Evolutionary conservation across 2,329 filamentous ascomycete species (phyloP), one percentile per base, ranked within the genome.

Genomic region (Sarocladiaceae sp.): DNA sequence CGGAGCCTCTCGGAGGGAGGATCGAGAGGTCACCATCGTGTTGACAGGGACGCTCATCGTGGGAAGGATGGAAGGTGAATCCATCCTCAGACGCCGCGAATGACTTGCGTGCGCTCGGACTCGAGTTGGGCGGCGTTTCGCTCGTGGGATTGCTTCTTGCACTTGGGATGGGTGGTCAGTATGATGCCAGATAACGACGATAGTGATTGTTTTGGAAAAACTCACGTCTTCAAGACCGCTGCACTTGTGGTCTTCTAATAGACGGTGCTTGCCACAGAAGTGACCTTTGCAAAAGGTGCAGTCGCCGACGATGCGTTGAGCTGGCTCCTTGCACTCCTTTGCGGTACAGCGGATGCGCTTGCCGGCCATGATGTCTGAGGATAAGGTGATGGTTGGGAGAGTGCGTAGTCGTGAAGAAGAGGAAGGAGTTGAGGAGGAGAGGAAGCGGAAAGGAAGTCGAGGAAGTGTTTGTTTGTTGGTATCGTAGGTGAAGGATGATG

Each of bases 121-220:
- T 97, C 90, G 66, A 99, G 78, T 74, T 95, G 92, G 59, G 91
- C 88, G 54, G 90, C 89, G 69, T 99, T 99, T 59, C 91, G 85
- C 69, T 95, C 90, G 72, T 96, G 90, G 46, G 90, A 93, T 71
- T 96, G 91, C 77, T 96, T 94, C 80, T 97, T 96, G 80, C 93
- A 97, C 83, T 87, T 65, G 54, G 50, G 51, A n/a, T n/a, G n/a
- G n/a, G 55, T 40, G 37, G 31, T 48, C 20, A 17, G 20, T 37
- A 26, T 15, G 18, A 22, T 12, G 15, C 29, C 18, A 17, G 36
- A 13, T n/a, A 20, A 39, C n/a, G n/a, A n/a, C n/a, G n/a, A n/a
- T n/a, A 17, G 10, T 17, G 7, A 18, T 6, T 3, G 18, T 10
- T 18, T 55, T 58, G 55, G 55, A 48, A 56, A 55, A 58, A 68